Evolutionary conservation across 2,329 filamentous ascomycete species (phyloP), one percentile per base, ranked within the genome.

Genomic region (Sporothrix pallida): DNA sequence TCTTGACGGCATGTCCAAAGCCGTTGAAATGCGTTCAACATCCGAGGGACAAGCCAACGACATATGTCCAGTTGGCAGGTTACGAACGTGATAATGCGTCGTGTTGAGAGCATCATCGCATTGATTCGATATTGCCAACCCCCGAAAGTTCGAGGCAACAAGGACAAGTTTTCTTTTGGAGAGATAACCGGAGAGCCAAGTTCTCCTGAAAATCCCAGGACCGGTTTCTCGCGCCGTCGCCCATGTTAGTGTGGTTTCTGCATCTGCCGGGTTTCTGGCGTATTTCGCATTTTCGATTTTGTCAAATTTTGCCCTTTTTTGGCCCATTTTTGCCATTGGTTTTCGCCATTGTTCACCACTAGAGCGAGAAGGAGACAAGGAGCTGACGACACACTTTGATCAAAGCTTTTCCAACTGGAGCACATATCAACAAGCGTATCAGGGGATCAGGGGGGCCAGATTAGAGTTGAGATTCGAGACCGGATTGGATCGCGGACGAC

Each of bases 121-220:
- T 37, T 3, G 31, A 37, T 37, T 37, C 31, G 31, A 37, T 37
- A 37, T 37, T 37, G 23, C 31, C 2, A 37, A 3, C 31, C 31
- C 5, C 31, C 31, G 7, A 37, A 7, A 58, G 12, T 15, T 23
- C 4, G 3, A 20, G 48, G 10, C 20, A 37, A 23, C 5, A 26
- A 15, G 13, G 23, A 23, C 23, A 31, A 15, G 2, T 15, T 1
- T 31, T 31, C n/a, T 8, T 26, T 58, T 13, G 56, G 56, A 58
- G 56, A 31, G 56, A 58, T 31, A 31, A 58, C 31, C 56, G 23
- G 56, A 58, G 56, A 58, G 23, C 31, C 56, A 58, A 31, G 23
- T 58, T 58, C 56, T 58, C 56, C 56, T 58, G 56, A 58, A 58
- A 31, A 58, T 58, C 56, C 56, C 23, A 26, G 31, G 9, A 31